A percentile compares a stretch with the other conserved stretches of the same genome.
Conservation (phyloP, 768 basidiomycete species). For the Mycena sanguinolenta region DNA sequence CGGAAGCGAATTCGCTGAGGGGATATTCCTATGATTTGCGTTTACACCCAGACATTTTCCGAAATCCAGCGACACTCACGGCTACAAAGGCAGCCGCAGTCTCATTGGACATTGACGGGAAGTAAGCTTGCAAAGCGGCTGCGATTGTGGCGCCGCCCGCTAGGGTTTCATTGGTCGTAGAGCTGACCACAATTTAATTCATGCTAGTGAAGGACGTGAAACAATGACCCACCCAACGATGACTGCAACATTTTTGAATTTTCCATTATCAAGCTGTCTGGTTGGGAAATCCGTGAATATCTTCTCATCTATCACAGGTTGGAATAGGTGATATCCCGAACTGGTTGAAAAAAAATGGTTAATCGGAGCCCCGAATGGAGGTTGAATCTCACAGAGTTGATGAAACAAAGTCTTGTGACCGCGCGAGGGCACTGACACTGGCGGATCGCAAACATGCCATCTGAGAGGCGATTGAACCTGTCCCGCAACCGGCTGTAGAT, state of each 20-base stretch:
- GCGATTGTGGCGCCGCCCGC: conserved; percentile 55
- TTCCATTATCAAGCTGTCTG: conserved; percentile 55
- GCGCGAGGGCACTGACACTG: conserved; percentile 63
- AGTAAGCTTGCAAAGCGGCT: conserved; percentile 54
- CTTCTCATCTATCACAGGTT: conserved; percentile 68
- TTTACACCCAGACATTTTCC: not conserved
- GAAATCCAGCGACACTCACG: conserved; percentile 34
- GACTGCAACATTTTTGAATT: conserved; percentile 65
- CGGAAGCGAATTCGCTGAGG: conserved; percentile 58
- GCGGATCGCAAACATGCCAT: conserved; percentile 65
- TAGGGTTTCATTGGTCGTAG: conserved; percentile 73
- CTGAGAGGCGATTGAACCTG: conserved; percentile 48
- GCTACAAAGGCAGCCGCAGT: conserved; percentile 55
- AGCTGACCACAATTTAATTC: conserved; percentile 40
- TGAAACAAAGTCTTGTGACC: conserved; percentile 60
- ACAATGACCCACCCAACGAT: conserved; percentile 65
- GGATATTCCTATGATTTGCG: conserved; percentile 34
- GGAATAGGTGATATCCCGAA: conserved; percentile 61
- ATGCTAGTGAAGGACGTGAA: no score
- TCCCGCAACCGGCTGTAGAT: conserved; percentile 62
- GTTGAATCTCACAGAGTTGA: not conserved
- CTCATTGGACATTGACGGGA: conserved; percentile 57
- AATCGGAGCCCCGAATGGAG: no score
- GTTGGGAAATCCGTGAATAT: conserved; percentile 67
- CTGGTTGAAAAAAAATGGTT: conserved; percentile 2